phyloP scores from a whole-genome alignment of 768 basidiomycete genomes.

The Pleurotus platypus region DNA sequence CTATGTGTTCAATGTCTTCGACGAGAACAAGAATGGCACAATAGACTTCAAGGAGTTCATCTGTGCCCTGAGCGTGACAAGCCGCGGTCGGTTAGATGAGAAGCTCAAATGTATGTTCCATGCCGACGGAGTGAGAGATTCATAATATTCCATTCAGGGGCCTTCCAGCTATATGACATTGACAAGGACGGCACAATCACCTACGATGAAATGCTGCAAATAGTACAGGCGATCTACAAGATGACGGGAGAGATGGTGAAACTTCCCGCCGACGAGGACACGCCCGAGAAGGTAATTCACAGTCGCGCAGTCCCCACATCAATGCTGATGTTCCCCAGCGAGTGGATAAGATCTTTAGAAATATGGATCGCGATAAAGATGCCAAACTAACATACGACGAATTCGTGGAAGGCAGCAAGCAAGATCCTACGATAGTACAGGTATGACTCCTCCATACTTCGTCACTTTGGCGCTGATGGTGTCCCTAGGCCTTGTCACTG shows the following conservation, averaged over 20 bases:
- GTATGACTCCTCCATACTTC: constrained; percentile 32
- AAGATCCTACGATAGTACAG: constrained; percentile 99
- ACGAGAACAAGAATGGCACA: constrained; percentile 90
- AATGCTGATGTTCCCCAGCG: constrained; percentile 48
- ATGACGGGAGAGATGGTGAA: constrained; percentile 99
- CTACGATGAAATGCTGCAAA: constrained; percentile 98
- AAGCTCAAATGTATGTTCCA: constrained; percentile 87
- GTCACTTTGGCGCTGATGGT: no score
- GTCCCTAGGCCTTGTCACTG: constrained; percentile 77
- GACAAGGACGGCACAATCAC: constrained; percentile 98
- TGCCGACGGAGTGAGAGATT: constrained; percentile 9
- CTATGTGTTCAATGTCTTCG: constrained; percentile 98
- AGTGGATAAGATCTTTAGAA: constrained; percentile 97
- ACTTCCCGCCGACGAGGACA: constrained; percentile 96
- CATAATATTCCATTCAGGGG: constrained; percentile 61
- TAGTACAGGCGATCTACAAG: constrained; percentile 98
- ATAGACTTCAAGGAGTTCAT: constrained; percentile 99
- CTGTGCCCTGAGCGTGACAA: constrained; percentile 93
- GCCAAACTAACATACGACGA: constrained; percentile 92
- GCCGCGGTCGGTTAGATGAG: constrained; percentile 90
- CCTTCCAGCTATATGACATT: constrained; percentile 98
- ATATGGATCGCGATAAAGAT: constrained; percentile 97
- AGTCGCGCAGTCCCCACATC: constrained; percentile 7
- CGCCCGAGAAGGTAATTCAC: constrained; percentile 87
- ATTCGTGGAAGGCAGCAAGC: constrained; percentile 97